Conservation (phyloP, 208 protist species). For the Acanthamoeba sp. region DNA sequence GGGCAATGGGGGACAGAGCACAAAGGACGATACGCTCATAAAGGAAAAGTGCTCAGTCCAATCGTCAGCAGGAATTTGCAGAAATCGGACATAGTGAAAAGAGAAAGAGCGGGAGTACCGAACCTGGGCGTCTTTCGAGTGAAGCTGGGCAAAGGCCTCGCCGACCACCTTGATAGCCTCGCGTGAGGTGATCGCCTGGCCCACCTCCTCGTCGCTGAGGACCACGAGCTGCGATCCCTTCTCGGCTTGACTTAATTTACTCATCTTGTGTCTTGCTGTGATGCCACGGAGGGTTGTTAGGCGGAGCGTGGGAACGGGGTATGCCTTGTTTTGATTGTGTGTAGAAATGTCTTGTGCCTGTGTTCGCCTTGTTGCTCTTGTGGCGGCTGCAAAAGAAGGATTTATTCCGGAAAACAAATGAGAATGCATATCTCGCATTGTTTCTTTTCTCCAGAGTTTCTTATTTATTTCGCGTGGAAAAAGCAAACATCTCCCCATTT, state of each 20-base stretch:
- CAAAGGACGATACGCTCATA: neutral
- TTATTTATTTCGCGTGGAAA: no score
- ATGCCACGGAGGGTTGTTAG: no score
- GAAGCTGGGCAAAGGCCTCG: slow-evolving; percentile 32
- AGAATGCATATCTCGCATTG: neutral
- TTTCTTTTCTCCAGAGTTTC: neutral
- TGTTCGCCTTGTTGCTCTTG: neutral
- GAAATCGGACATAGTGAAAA: neutral
- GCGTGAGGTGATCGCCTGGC: neutral
- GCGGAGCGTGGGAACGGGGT: neutral
- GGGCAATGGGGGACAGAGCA: neutral
- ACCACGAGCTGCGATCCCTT: neutral
- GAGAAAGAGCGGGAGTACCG: neutral
- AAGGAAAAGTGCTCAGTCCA: neutral
- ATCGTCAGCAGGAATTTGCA: neutral
- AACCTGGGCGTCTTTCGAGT: slow-evolving; percentile 30
- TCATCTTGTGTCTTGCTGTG: neutral
- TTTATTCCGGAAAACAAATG: neutral
- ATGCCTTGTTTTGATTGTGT: neutral
- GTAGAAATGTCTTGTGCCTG: neutral
- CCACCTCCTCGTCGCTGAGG: slow-evolving; percentile 25
- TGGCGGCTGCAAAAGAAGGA: neutral
- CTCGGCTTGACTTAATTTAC: neutral
- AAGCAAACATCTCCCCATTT: no score
- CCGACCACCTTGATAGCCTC: slow-evolving; percentile 37